Evolutionary conservation across 1,284 basidiomycete species (phyloP), one percentile per base, ranked within the genome.

Genomic region (Nidula niveotomentosa): DNA sequence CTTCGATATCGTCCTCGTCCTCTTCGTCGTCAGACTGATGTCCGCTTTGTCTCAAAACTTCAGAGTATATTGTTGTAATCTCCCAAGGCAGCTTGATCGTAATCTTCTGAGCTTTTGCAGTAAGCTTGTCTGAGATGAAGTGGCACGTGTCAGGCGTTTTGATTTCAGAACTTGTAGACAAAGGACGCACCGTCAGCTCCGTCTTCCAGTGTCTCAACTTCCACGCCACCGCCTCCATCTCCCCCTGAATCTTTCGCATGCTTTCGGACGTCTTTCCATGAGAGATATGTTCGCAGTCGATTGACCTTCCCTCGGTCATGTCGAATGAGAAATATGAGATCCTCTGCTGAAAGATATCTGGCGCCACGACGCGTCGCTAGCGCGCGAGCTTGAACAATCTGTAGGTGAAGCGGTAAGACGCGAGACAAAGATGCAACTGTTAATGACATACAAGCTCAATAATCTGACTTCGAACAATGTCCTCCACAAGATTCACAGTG

Each of bases 61-160:
- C 94, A 3, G 88, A 90, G 66, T 95, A 98, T 34, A 96, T 89
- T 0, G 93, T 96, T 8, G 87, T 85, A 17, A 98, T 87, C 69
- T 98, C 96, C 96, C 96, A 99, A 18, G 96, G 94, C 1, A 98
- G 81, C 70, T 96, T 96, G 64, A 98, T 93, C 51, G 93, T 95
- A 61, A 94, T 91, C 70, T 96, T 96, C 70, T 94, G 90, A 1
- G 93, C 91, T 65, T 95, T 96, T 17, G 89, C 74, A 3, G 89
- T 83, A 49, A 90, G 75, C 67, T 94, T 92, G 64, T 94, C 90
- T 93, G 49, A n/a, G 34, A 5, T 30, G 5, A 5, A 47, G 15
- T n/a, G 15, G 35, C 46, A 35, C 2, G 12, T n/a, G 9, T 36
- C 15, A 53, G 48, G 8, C 41, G 36, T 8, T 46, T 6, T 39